Base-by-base conservation (phyloP, 129 eudicot species). In the Cynara cardunculus region DNA sequence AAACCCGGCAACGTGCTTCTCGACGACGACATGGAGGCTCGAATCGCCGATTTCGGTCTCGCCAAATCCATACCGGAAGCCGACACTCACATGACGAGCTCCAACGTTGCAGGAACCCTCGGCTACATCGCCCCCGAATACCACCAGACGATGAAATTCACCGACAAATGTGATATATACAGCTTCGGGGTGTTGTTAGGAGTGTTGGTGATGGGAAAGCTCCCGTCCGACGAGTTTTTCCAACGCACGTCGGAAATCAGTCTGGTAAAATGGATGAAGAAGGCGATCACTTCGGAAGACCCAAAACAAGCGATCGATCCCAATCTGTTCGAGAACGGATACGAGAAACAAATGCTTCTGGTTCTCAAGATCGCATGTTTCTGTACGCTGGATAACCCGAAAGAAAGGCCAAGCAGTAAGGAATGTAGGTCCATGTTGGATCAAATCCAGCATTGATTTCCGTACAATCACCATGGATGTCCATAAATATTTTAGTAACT, bases 51-150 rank as follows among this genome's bases (percentile, higher is more conserved):
- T 71, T 92, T 95, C 56, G 97, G 97, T 89, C 93, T 95, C 0
- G 96, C 97, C 0, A 95, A 92, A 84, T 91, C 88, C 2, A 83
- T 95, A 56, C 99, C 97, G 2, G 91, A 85, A 5, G 87, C 86
- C 0, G 77, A 87, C 44, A 92, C 97, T 0, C 99, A 95, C 37
- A 86, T 90, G 64, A 77, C 93, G 14, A 85, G 93, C 28, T 87
- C 97, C n/a, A 88, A 95, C 53, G 86, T 95, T n/a, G 97, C 90
- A 0, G 97, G 99, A 21, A 95, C 97, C 2, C 68, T 87, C 4
- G 99, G 99, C 5, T 95, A 95, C 80, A 95, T 95, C 2, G 97
- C 98, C 0, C 96, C 98, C 0, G 97, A 94, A 69, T 94, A 94
- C 76, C 83, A 91, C 44, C 96, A 90, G 73, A 92, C 99, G 7